Conservation (phyloP, 768 basidiomycete species). For the Wakefieldia striispora region DNA sequence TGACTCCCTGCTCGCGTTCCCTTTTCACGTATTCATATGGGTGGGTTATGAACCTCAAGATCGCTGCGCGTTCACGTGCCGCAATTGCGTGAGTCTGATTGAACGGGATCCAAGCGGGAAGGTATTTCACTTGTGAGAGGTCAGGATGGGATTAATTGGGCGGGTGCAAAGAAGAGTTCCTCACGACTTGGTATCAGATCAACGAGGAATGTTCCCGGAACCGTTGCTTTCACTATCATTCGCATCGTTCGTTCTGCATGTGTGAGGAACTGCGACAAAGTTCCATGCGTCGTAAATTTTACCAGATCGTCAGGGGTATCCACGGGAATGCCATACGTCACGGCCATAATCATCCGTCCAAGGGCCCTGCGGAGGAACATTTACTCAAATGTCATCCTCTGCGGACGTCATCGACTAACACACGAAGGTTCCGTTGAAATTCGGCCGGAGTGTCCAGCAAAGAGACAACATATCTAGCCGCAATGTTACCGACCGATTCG, state of each 20-base stretch:
- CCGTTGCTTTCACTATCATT: constrained; percentile 19
- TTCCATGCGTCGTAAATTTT: not conserved
- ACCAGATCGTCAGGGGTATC: constrained; percentile 21
- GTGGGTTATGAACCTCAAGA: too few species aligned
- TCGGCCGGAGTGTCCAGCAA: constrained; percentile 13
- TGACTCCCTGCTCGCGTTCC: constrained; percentile 9
- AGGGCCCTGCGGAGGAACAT: not conserved
- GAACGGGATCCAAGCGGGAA: not conserved
- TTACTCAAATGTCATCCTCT: not conserved
- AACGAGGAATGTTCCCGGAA: constrained; percentile 29
- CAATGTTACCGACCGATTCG: constrained; percentile 28
- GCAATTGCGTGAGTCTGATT: too few species aligned
- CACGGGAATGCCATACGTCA: constrained; percentile 27
- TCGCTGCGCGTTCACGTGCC: too few species aligned
- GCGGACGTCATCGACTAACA: constrained; percentile 7
- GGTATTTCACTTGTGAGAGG: constrained; percentile 21
- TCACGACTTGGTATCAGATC: constrained; percentile 29
- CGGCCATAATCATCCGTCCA: constrained; percentile 19
- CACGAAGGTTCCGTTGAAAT: constrained; percentile 22
- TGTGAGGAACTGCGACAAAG: constrained; percentile 25
- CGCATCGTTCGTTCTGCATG: constrained; percentile 27
- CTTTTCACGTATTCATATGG: constrained; percentile 3
- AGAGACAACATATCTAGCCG: constrained; percentile 14
- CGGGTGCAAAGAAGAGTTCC: constrained; percentile 1
- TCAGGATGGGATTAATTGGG: not conserved